Evolutionary conservation across 2,329 filamentous ascomycete species (phyloP).

Genomic region (Aureobasidium pullulans): DNA sequence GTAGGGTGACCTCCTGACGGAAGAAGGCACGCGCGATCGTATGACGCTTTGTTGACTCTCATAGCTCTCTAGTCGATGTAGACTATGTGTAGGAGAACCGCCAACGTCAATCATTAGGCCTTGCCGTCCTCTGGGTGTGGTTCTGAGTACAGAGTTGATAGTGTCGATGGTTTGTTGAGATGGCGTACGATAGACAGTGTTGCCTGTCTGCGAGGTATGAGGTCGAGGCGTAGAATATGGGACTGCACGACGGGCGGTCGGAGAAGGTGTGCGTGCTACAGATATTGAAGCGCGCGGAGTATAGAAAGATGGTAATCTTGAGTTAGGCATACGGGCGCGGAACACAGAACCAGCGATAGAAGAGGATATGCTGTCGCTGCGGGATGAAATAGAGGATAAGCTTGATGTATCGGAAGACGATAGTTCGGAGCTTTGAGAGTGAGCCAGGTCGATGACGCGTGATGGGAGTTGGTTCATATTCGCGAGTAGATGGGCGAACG

Average conservation of each 20-base stretch:
- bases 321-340: background rate
- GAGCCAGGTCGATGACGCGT: background rate
- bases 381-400: slow-evolving; percentile 5
- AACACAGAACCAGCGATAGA: slow-evolving; percentile 10
- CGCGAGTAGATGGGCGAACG: slow-evolving; percentile 74
- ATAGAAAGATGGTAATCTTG: slow-evolving; percentile 4
- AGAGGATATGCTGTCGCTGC: slow-evolving; percentile 6
- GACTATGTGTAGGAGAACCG: background rate
- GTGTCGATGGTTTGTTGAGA: background rate
- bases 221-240: slow-evolving; percentile 3
- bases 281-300: slow-evolving; percentile 8
- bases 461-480: slow-evolving; percentile 48
- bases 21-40: background rate
- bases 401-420: background rate
- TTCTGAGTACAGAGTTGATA: background rate
- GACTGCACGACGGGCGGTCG: background rate
- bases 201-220: background rate
- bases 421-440: background rate
- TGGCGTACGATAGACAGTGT: background rate
- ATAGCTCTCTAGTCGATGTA: background rate
- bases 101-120: background rate
- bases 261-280: slow-evolving; percentile 2
- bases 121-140: background rate
- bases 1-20: background rate
- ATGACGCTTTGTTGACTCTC: slow-evolving; percentile 1